Evolutionary conservation across 345 rosid genomes (phyloP), one percentile per base, ranked within the genome.

Genomic region (Anacardium occidentale): DNA sequence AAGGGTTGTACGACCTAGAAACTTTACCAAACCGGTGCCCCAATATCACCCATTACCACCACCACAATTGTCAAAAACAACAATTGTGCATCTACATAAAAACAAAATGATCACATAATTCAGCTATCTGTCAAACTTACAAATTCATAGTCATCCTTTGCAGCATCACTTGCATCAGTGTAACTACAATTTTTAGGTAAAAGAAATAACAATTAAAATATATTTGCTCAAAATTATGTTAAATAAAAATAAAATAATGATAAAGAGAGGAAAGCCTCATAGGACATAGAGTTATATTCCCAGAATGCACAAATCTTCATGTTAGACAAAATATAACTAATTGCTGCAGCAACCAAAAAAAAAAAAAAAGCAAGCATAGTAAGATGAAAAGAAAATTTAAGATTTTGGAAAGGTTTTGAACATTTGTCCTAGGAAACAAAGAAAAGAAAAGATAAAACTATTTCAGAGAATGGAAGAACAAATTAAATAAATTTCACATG

Each of bases 101-200:
- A 14, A 21, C 67, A 34, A 54, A 54, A 62, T 63, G 32, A 65
- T 7, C 37, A 22, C 32, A 14, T 13, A 48, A 65, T 5, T 20
- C 66, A 34, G 62, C 24, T 42, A 21, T 48, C 51, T 53, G 10
- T 50, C 57, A 37, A 25, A 73, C 93, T 85, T 81, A 87, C 94
- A 83, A 82, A 89, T 83, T 89, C 94, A 76, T 89, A 87, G 59
- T 87, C 93, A 83, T 87, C 93, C 10, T 85, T 89, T 72, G 89
- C 91, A 68, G 87, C 87, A 21, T 91, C 93, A 83, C 86, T 89
- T 32, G 91, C 85, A 87, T 89, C 94, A 52, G 88, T 88, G 72
- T 89, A 89, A 47, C 93, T 89, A 68, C 75, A 76, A 32, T 60
- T 37, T 4, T 21, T 20, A 14, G 44, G 61, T 62, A 10, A 83